These are phyloP conservation scores for Fusarium compactum DNA, from an alignment of 2,329 filamentous ascomycete genomes.

Conservation along the genomic window DNA sequence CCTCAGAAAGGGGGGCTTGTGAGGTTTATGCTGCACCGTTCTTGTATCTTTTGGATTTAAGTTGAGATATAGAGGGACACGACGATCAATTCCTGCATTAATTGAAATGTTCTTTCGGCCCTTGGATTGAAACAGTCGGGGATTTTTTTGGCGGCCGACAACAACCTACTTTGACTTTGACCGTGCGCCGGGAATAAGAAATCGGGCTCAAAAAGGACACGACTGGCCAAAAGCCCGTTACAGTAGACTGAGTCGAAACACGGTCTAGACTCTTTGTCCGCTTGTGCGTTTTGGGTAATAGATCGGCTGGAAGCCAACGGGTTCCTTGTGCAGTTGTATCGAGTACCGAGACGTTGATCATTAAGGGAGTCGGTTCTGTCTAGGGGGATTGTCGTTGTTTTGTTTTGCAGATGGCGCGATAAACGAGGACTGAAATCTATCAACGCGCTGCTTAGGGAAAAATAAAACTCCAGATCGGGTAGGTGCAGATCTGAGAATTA, in stretches of 20 bases:
- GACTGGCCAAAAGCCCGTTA: constrained; percentile 4
- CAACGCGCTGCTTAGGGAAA: neutral
- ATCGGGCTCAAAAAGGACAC: constrained; percentile 8
- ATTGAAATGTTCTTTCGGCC: neutral
- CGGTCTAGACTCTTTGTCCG: constrained; percentile 31
- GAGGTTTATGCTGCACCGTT: neutral
- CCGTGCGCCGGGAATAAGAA: constrained; percentile 37
- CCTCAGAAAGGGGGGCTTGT: neutral
- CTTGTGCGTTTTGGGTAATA: constrained; percentile 26
- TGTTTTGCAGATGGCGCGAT: neutral
- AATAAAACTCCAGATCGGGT: neutral
- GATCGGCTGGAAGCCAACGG: constrained; percentile 30
- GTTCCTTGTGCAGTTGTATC: constrained; percentile 11
- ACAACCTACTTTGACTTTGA: neutral
- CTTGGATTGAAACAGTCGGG: constrained; percentile 7
- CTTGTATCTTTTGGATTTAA: neutral
- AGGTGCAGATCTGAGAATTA: neutral
- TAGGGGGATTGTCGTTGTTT: neutral
- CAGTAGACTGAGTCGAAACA: constrained; percentile 25
- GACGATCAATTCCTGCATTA: neutral
- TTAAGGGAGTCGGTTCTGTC: constrained; percentile 17
- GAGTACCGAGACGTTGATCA: constrained; percentile 17
- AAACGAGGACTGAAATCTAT: neutral
- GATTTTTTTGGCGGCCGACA: constrained; percentile 23
- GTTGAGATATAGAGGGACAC: neutral